Evolutionary conservation across 2,329 filamentous ascomycete genomes (phyloP).

Genomic region (Epichloe uncinata): DNA sequence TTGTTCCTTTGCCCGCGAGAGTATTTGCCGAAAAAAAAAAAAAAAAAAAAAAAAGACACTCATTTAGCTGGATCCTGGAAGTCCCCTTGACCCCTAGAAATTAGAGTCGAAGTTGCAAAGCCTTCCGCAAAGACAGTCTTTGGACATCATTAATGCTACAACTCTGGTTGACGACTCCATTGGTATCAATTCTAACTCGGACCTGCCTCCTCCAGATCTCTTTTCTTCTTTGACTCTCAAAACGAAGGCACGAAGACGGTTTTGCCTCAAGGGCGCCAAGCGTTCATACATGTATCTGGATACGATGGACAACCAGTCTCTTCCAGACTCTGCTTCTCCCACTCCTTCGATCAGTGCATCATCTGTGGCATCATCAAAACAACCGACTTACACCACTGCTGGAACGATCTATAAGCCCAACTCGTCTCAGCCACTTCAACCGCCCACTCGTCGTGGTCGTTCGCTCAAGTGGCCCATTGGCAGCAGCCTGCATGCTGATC

Average conservation of each 20-base stretch:
- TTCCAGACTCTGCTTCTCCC: constrained; percentile 11
- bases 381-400: constrained; percentile 39
- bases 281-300: constrained; percentile 1
- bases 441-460: constrained; percentile 37
- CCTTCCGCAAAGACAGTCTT: constrained; percentile 9
- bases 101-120: background rate
- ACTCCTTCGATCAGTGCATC: constrained; percentile 11
- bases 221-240: constrained; percentile 5
- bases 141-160: background rate
- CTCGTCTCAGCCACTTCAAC: constrained; percentile 31
- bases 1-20: background rate
- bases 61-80: background rate
- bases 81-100: background rate
- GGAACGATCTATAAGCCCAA: constrained; percentile 42
- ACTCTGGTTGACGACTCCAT: background rate
- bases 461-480: constrained; percentile 27
- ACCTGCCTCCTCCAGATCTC: constrained; percentile 18
- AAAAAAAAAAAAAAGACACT: background rate
- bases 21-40: background rate
- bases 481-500: constrained; percentile 13
- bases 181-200: constrained; percentile 12
- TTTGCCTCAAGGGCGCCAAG: background rate
- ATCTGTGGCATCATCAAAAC: constrained; percentile 14
- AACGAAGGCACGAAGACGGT: constrained; percentile 5
- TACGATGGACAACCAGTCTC: constrained; percentile 18